Percentiles rank a stretch among this genome's conserved stretches.
Evolutionary conservation across 2,329 filamentous ascomycete species (phyloP).

Genomic region (Chalara sp.): DNA sequence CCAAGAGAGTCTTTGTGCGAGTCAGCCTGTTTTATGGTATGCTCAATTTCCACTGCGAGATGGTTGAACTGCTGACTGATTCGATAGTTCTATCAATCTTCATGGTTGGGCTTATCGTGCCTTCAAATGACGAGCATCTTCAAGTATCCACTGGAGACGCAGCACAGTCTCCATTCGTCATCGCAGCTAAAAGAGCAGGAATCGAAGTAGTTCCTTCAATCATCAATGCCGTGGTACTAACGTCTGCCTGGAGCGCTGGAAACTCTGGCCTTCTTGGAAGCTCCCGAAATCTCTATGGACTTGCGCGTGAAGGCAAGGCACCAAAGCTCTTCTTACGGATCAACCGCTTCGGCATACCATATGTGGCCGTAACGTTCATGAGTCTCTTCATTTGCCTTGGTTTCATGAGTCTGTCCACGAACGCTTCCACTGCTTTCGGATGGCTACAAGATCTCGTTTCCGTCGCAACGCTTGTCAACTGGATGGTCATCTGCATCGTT

Average conservation of each 20-base stretch:
- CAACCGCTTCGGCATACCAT: constrained; percentile 49
- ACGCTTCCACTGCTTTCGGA: constrained; percentile 53
- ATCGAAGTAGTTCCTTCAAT: constrained; percentile 64
- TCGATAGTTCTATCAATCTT: constrained; percentile 30
- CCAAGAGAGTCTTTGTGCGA: constrained; percentile 44
- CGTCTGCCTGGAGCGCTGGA: constrained; percentile 61
- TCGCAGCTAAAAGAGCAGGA: constrained; percentile 62
- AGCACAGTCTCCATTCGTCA: constrained; percentile 59
- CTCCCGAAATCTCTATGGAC: constrained; percentile 51
- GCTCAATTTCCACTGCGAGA: neutral
- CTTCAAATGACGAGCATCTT: constrained; percentile 40
- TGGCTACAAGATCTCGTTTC: constrained; percentile 61
- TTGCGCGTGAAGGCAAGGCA: constrained; percentile 50
- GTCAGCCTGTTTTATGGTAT: constrained; percentile 44
- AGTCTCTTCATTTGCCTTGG: constrained; percentile 56
- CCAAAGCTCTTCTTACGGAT: constrained; percentile 47
- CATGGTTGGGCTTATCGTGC: constrained; percentile 48
- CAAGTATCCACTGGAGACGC: constrained; percentile 36
- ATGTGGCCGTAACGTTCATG: constrained; percentile 48
- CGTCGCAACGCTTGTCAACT: constrained; percentile 57
- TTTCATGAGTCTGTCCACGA: constrained; percentile 59
- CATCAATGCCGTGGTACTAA: constrained; percentile 72
- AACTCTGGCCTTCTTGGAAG: constrained; percentile 56
- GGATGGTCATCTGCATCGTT: constrained; percentile 52
- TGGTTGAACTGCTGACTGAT: neutral